Percentiles rank a stretch among this genome's conserved stretches.
Evolutionary conservation across 148 eudicot species (phyloP).

Genomic region (Beta vulgaris): DNA sequence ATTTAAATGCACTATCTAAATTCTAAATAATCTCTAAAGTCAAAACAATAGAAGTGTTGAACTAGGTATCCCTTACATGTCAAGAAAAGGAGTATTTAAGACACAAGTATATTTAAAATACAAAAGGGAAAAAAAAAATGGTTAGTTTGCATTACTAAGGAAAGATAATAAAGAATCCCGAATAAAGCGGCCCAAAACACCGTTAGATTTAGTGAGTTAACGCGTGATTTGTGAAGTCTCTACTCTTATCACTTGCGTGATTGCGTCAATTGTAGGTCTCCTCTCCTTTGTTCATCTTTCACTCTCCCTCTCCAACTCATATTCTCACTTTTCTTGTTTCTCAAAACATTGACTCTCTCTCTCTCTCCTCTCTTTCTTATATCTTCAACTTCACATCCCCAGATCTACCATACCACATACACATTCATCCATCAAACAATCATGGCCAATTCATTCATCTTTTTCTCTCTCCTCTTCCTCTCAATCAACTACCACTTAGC

Average conservation of each 20-base stretch:
- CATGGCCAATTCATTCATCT: background rate
- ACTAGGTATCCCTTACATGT: no score
- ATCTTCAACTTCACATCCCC: background rate
- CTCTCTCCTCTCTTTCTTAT: background rate
- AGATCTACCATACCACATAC: background rate
- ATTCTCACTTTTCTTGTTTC: background rate
- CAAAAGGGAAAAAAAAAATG: no score
- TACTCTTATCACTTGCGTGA: background rate
- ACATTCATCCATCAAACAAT: no score
- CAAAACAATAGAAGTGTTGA: no score
- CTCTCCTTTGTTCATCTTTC: background rate
- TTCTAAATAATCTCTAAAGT: no score
- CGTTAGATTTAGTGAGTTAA: no score
- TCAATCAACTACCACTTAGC: background rate
- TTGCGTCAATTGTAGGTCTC: no score
- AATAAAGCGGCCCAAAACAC: background rate
- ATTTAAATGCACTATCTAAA: no score
- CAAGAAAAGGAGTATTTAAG: no score
- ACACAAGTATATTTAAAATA: no score
- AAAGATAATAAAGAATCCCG: background rate
- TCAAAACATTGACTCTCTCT: background rate
- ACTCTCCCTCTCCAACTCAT: background rate
- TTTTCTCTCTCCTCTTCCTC: conserved; percentile 20
- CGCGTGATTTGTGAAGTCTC: no score
- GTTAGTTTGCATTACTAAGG: background rate